Evolutionary conservation across 23 red algal genomes (phyloP), one percentile per base, ranked within the genome.

Genomic region (Cyanidiococcus yangmingshanensis): DNA sequence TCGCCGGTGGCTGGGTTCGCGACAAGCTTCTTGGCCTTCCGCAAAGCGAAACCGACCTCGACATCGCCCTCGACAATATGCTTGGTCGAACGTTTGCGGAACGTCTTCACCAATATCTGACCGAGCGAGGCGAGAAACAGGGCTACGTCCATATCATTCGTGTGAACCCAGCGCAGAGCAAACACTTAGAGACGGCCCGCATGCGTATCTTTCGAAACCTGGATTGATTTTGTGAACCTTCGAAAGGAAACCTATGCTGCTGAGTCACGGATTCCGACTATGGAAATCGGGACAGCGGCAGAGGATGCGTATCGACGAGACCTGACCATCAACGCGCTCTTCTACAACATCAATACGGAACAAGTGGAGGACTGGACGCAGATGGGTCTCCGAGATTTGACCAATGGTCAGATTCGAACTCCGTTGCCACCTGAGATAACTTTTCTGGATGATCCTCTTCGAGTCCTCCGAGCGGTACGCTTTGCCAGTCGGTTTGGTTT

Each of bases 1-100:
- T 96, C 29, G 92, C 92, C 27, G 92, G 92, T 37, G 92, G 92
- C 38, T 96, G 92, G 92, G 92, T 96, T 34, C 82, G 92, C 39
- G 92, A 96, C 77, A 96, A 96, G 51, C 75, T 96, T 21, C 38
- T 89, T 2, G 82, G 77, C 40, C 50, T 67, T 26, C 35, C 3
- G 1, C 59, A 63, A 59, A 33, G 74, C 2, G 41, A 79, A 2
- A 84, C 85, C 0, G 92, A 96, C 75, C 90, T 96, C 68, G 92
- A 96, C 59, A 88, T 96, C 38, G 92, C 92, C 2, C 29, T 96
- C 17, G 87, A 91, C 51, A 90, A 79, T 3, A 89, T 96, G 87
- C 80, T 88, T 54, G 92, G 92, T 18, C 74, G 39, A 37, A 39
- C 80, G 51, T 96, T 90, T 96, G 92, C 92, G 0, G 77, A 85